phyloP scores from a whole-genome alignment of 2,329 filamentous ascomycete species.

The Fusarium tanahbumbuense region DNA sequence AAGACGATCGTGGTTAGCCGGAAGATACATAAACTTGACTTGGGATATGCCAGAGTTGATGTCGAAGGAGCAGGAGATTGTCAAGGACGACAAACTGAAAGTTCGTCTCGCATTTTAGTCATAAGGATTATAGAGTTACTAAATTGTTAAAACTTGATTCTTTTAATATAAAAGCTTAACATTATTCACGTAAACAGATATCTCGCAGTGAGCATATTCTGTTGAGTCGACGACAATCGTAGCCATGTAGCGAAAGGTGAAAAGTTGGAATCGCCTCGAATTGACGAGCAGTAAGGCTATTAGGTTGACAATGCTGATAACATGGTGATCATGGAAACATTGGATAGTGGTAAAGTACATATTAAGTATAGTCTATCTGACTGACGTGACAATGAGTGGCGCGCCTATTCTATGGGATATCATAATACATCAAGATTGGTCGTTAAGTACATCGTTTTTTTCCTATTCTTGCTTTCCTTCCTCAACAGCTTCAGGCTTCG shows the following conservation, averaged over 20 bases:
- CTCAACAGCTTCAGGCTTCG: background rate
- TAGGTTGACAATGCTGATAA: too few species aligned
- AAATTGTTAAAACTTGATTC: too few species aligned
- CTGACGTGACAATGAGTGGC: background rate
- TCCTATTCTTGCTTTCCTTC: slow-evolving; percentile 24
- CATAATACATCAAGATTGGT: background rate
- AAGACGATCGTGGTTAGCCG: slow-evolving; percentile 16
- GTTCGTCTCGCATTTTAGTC: background rate
- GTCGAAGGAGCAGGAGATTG: slow-evolving; percentile 13
- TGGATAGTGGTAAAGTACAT: background rate
- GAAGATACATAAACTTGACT: slow-evolving; percentile 32
- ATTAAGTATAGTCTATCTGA: background rate
- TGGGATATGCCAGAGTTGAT: slow-evolving; percentile 35
- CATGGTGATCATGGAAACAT: background rate
- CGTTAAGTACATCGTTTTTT: background rate
- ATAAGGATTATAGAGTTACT: rapidly evolving
- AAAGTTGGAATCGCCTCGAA: background rate
- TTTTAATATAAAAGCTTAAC: too few species aligned
- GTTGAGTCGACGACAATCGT: background rate
- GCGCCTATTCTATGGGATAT: slow-evolving; percentile 5
- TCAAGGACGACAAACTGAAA: slow-evolving; percentile 12
- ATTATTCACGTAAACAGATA: background rate
- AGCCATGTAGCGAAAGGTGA: background rate
- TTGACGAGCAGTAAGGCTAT: background rate
- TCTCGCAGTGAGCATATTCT: background rate